Evolutionary conservation across 2,329 filamentous ascomycete species (phyloP).

Genomic region (Claviceps quebecensis): DNA sequence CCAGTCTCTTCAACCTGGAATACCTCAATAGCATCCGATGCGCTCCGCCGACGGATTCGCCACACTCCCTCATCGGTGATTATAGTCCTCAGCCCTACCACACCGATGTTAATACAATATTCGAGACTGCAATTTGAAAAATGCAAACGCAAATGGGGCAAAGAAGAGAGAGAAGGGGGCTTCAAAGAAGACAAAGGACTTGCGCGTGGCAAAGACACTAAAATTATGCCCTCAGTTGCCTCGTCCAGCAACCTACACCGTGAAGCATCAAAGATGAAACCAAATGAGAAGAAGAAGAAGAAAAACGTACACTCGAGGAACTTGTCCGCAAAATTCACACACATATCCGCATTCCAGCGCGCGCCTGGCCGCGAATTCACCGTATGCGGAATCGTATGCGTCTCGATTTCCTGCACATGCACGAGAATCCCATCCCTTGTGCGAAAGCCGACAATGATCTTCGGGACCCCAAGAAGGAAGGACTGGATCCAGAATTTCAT

Average conservation of each 20-base stretch:
- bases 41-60: conserved; percentile 56
- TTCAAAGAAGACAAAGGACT: not conserved
- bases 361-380: conserved; percentile 52
- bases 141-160: not conserved
- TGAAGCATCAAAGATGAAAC: not conserved
- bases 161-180: not conserved
- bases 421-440: conserved; percentile 56
- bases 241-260: no score
- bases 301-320: conserved; percentile 59
- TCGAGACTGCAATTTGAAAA: no score
- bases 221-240: not conserved
- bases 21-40: conserved; percentile 54
- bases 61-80: conserved; percentile 65
- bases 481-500: conserved; percentile 96
- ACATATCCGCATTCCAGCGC: conserved; percentile 83
- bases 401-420: conserved; percentile 65
- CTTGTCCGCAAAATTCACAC: conserved; percentile 73
- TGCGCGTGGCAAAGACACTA: not conserved
- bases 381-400: conserved; percentile 60
- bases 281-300: not conserved
- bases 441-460: conserved; percentile 82
- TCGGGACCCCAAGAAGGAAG: conserved; percentile 84
- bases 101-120: not conserved
- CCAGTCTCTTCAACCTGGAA: conserved; percentile 60
- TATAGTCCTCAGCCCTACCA: conserved; percentile 45